Evolutionary conservation across 2,329 filamentous ascomycete genomes (phyloP).

Genomic region (Parastagonospora avenae): DNA sequence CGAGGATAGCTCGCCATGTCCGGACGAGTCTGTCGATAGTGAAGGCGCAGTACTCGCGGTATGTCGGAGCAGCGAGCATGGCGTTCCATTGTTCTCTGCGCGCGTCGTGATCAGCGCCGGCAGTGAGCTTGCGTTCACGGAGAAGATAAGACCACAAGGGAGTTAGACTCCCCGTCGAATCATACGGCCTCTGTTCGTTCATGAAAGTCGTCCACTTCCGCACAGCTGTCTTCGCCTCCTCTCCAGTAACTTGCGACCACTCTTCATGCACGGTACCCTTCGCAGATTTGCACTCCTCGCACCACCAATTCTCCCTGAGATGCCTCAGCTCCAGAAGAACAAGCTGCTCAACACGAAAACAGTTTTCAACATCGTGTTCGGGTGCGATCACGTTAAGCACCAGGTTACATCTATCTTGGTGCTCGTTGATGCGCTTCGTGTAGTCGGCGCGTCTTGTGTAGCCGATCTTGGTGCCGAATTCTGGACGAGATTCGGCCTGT

Average conservation of each 20-base stretch:
- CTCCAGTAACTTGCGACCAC: slow-evolving; percentile 10
- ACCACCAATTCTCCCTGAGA: neutral
- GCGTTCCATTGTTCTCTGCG: slow-evolving; percentile 7
- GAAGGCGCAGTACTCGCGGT: neutral
- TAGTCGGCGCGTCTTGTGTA: slow-evolving; percentile 1
- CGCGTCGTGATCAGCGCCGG: slow-evolving; percentile 2
- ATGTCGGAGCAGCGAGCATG: slow-evolving; percentile 10
- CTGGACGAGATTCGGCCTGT: neutral
- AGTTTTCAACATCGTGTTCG: slow-evolving; percentile 1
- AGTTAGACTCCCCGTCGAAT: slow-evolving; percentile 5
- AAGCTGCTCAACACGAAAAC: slow-evolving; percentile 5
- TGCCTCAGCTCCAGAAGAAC: slow-evolving; percentile 7
- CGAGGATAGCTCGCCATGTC: neutral
- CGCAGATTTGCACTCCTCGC: neutral
- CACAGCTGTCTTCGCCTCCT: slow-evolving; percentile 7
- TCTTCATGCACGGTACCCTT: slow-evolving; percentile 9
- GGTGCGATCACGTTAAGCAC: neutral
- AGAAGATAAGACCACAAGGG: slow-evolving; percentile 11
- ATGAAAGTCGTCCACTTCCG: slow-evolving; percentile 19
- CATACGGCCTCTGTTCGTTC: slow-evolving; percentile 12
- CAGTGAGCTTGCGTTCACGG: neutral
- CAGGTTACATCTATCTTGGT: slow-evolving; percentile 3
- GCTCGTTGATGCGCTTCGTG: slow-evolving; percentile 3
- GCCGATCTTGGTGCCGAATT: slow-evolving; percentile 13
- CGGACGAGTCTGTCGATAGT: neutral